These are phyloP conservation scores for Akanthomyces lecanii DNA, from an alignment of 2,329 filamentous ascomycete species.

Conservation along the genomic window DNA sequence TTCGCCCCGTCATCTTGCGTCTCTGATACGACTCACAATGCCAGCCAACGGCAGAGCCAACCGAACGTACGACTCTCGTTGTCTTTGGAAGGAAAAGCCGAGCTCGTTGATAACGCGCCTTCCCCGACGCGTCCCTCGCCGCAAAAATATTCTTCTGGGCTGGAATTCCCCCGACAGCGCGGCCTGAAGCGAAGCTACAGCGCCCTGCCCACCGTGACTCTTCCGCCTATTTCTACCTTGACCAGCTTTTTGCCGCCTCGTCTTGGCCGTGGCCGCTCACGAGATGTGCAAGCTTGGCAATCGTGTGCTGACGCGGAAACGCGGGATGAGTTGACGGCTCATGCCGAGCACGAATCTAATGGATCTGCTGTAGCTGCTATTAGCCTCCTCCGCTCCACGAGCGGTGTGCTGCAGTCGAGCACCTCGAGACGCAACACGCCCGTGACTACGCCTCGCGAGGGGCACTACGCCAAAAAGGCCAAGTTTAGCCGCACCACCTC, in stretches of 20 bases:
- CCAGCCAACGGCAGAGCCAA: conserved; percentile 30
- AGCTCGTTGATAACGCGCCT: conserved; percentile 53
- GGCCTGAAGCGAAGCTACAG: conserved; percentile 68
- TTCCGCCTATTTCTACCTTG: conserved; percentile 52
- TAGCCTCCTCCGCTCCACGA: conserved; percentile 70
- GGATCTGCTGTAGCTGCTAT: conserved; percentile 80
- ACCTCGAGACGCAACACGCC: conserved; percentile 61
- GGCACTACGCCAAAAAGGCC: conserved; percentile 48
- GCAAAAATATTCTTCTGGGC: conserved; percentile 46
- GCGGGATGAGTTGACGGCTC: conserved; percentile 73
- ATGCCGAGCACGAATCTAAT: conserved; percentile 73
- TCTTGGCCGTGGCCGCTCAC: conserved; percentile 67
- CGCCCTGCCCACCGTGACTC: conserved; percentile 54
- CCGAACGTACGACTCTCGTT: conserved; percentile 72
- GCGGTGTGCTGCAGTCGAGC: conserved; percentile 50
- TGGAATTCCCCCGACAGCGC: conserved; percentile 45
- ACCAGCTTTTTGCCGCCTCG: conserved; percentile 51
- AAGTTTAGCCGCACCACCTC: conserved; percentile 59
- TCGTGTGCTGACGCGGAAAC: conserved; percentile 80
- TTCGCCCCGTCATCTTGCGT: conserved; percentile 42
- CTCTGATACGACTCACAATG: conserved; percentile 38
- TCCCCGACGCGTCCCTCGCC: conserved; percentile 63
- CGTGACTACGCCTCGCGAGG: conserved; percentile 26
- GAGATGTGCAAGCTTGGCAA: conserved; percentile 87
- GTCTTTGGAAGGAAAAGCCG: conserved; percentile 86